A percentile compares a stretch with the other conserved stretches of the same genome.
phyloP scores from a whole-genome alignment of 306 rosid species.

The Citrullus mucosospermus region DNA sequence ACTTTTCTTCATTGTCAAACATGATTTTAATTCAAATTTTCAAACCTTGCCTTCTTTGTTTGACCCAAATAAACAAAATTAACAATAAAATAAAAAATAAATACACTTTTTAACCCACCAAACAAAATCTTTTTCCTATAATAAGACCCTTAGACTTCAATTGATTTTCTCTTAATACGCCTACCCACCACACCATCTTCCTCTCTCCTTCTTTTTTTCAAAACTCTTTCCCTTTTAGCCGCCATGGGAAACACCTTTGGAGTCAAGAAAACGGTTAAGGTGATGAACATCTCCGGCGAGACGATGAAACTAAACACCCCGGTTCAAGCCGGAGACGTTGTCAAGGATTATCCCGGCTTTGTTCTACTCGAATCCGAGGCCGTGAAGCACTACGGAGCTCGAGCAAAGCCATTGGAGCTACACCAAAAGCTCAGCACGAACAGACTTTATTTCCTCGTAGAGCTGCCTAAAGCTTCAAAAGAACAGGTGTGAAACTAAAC shows the following conservation, averaged over 20 bases:
- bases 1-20: slow-evolving; percentile 15
- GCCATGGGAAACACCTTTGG: slow-evolving; percentile 75
- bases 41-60: slow-evolving; percentile 46
- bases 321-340: slow-evolving; percentile 34
- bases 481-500: slow-evolving; percentile 5
- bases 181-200: not conserved
- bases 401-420: slow-evolving; percentile 57
- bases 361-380: slow-evolving; percentile 67
- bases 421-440: slow-evolving; percentile 34
- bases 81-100: not conserved
- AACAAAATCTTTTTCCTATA: not conserved
- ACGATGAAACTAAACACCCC: slow-evolving; percentile 59
- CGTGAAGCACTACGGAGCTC: slow-evolving; percentile 63
- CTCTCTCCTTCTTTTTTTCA: not conserved
- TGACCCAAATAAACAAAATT: slow-evolving; percentile 16
- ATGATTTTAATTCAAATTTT: slow-evolving; percentile 7
- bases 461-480: slow-evolving; percentile 27
- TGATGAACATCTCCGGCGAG: slow-evolving; percentile 76
- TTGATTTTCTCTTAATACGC: not conserved
- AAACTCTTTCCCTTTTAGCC: not conserved
- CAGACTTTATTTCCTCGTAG: slow-evolving; percentile 69
- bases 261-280: slow-evolving; percentile 52
- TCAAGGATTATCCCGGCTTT: slow-evolving; percentile 49
- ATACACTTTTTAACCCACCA: not conserved
- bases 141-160: not conserved